These are phyloP conservation scores for Arthrobotrys musiformis DNA, from an alignment of 2,329 filamentous ascomycete species.

Conservation along the genomic window DNA sequence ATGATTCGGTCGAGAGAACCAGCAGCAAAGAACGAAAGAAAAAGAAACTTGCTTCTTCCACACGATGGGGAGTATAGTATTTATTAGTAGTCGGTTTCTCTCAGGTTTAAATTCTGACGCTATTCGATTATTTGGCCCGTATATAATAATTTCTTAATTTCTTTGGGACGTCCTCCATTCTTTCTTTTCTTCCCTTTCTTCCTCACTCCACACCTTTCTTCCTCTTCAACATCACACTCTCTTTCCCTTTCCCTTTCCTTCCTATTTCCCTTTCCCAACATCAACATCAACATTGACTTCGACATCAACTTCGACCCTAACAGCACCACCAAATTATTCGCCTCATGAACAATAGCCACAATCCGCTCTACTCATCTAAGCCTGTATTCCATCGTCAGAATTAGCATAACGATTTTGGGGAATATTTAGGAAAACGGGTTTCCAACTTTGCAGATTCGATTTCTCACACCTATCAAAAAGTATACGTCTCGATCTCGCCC, in stretches of 20 bases:
- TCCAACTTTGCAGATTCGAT: neutral
- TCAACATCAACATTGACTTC: neutral
- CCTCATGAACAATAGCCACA: too few species aligned
- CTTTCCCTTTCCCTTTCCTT: slow-evolving; percentile 30
- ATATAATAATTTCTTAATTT: slow-evolving; percentile 56
- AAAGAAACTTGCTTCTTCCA: slow-evolving; percentile 7
- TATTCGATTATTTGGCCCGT: slow-evolving; percentile 34
- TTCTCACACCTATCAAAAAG: neutral
- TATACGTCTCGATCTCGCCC: neutral
- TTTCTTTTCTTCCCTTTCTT: slow-evolving; percentile 2
- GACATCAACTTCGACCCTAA: too few species aligned
- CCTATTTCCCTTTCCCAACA: neutral
- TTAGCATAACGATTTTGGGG: too few species aligned
- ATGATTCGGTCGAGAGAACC: too few species aligned
- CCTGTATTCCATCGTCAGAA: too few species aligned
- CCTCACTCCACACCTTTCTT: slow-evolving; percentile 8
- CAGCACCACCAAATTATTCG: too few species aligned
- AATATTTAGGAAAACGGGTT: too few species aligned
- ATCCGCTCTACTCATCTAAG: too few species aligned
- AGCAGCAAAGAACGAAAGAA: too few species aligned
- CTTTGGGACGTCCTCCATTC: slow-evolving; percentile 53
- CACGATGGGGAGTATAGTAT: neutral
- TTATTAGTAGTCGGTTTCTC: too few species aligned
- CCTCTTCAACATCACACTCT: slow-evolving; percentile 6
- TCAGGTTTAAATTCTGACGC: slow-evolving; percentile 25